These are phyloP conservation scores for Trichophyton mentagrophytes DNA, from an alignment of 2,329 filamentous ascomycete genomes.

Conservation along the genomic window DNA sequence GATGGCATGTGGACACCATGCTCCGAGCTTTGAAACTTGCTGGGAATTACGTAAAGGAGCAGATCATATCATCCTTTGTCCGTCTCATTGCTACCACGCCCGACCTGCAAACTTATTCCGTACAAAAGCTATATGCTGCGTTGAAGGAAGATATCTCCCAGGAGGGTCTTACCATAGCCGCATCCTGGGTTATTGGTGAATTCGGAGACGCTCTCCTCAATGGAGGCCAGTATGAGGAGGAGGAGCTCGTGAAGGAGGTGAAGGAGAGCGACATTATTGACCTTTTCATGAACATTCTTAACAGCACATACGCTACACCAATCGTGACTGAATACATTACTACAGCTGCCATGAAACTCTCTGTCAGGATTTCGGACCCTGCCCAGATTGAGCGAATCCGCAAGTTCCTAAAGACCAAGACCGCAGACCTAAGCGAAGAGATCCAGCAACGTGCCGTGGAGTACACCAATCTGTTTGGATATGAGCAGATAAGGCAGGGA, in stretches of 20 bases:
- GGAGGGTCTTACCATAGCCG: slow-evolving; percentile 84
- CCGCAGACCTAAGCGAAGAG: slow-evolving; percentile 83
- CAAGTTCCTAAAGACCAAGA: slow-evolving; percentile 61
- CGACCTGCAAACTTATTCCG: slow-evolving; percentile 89
- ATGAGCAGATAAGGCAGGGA: slow-evolving; percentile 73
- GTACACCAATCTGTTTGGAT: slow-evolving; percentile 86
- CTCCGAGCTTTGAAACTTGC: slow-evolving; percentile 83
- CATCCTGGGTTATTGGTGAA: slow-evolving; percentile 95
- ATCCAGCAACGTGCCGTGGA: slow-evolving; percentile 93
- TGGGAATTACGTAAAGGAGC: slow-evolving; percentile 94
- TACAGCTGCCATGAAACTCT: slow-evolving; percentile 88
- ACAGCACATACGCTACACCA: slow-evolving; percentile 87
- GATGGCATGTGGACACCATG: slow-evolving; percentile 98
- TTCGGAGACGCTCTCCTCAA: slow-evolving; percentile 82
- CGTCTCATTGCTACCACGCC: slow-evolving; percentile 88
- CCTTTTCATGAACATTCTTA: slow-evolving; percentile 80
- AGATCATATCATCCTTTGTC: slow-evolving; percentile 92
- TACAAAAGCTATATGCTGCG: slow-evolving; percentile 82
- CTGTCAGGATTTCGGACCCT: slow-evolving; percentile 68
- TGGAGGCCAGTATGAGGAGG: slow-evolving; percentile 85
- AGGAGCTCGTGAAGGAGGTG: slow-evolving; percentile 71
- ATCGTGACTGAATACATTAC: slow-evolving; percentile 91
- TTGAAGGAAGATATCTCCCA: slow-evolving; percentile 96
- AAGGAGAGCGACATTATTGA: slow-evolving; percentile 85
- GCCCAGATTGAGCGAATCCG: slow-evolving; percentile 79